Evolutionary conservation across 192 early-diverging fungal species (phyloP).

Genomic region (Podila horticola): DNA sequence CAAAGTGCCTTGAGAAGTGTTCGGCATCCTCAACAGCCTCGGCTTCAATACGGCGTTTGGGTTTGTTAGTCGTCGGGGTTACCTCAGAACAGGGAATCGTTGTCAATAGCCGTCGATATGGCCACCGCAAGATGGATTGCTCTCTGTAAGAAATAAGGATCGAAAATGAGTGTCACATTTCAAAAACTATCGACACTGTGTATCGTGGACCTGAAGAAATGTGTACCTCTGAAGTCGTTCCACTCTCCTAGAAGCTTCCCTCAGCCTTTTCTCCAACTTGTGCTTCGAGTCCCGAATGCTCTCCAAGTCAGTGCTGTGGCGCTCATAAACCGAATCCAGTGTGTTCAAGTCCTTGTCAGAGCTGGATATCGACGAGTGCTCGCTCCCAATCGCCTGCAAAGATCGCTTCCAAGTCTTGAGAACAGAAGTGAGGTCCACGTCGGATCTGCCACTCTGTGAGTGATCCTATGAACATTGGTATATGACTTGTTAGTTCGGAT

Average conservation of each 20-base stretch:
- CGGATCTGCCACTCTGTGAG: neutral
- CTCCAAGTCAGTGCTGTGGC: constrained; percentile 1
- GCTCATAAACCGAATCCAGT: neutral
- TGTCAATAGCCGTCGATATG: constrained; percentile 14
- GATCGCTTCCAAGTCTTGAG: constrained; percentile 22
- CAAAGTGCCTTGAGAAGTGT: neutral
- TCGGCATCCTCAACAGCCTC: neutral
- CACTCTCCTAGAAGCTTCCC: constrained; percentile 16
- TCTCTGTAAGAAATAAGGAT: constrained; percentile 4
- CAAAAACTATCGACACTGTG: neutral
- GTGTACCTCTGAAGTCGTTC: constrained; percentile 20
- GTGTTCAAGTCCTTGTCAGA: neutral
- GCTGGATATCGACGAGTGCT: neutral
- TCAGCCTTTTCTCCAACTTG: constrained; percentile 5
- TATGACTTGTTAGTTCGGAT: neutral
- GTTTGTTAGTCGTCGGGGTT: neutral
- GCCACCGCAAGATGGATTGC: neutral
- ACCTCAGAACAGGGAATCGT: neutral
- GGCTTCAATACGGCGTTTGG: neutral
- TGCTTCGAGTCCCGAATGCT: constrained; percentile 8
- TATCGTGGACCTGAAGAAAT: too few relatives aligned
- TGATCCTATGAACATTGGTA: neutral
- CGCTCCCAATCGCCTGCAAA: constrained; percentile 5
- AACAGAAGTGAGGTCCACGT: constrained; percentile 4
- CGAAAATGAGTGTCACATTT: neutral